A percentile compares a stretch with the other conserved stretches of the same genome.
phyloP scores from a whole-genome alignment of 179 eudicot species.

The Carnegiea gigantea region DNA sequence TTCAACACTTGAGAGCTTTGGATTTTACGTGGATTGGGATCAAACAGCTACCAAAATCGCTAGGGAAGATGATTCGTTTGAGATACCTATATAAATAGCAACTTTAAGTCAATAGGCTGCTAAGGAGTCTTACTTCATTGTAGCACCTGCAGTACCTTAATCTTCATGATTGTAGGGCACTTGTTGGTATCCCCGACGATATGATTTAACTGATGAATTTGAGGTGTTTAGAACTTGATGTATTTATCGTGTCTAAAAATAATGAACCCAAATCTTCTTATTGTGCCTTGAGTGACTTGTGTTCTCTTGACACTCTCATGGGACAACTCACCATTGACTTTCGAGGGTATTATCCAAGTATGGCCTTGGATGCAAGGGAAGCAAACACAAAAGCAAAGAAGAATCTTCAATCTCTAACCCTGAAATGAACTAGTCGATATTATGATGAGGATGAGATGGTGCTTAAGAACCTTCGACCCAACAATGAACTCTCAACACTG shows the following conservation, averaged over 20 bases:
- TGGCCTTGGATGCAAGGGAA: neutral
- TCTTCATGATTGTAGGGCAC: neutral
- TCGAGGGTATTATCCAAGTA: neutral
- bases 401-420: neutral
- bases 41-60: neutral
- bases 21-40: neutral
- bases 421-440: neutral
- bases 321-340: neutral
- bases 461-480: neutral
- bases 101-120: neutral
- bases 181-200: neutral
- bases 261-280: neutral
- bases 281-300: neutral
- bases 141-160: neutral
- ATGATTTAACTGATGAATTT: neutral
- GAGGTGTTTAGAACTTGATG: neutral
- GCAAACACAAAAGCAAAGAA: neutral
- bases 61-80: constrained; percentile 1
- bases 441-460: neutral
- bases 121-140: neutral
- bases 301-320: neutral
- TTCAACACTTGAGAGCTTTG: neutral
- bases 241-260: neutral
- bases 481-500: neutral
- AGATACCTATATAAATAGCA: neutral